phyloP scores from a whole-genome alignment of 768 basidiomycete genomes.

The Russula foetens region DNA sequence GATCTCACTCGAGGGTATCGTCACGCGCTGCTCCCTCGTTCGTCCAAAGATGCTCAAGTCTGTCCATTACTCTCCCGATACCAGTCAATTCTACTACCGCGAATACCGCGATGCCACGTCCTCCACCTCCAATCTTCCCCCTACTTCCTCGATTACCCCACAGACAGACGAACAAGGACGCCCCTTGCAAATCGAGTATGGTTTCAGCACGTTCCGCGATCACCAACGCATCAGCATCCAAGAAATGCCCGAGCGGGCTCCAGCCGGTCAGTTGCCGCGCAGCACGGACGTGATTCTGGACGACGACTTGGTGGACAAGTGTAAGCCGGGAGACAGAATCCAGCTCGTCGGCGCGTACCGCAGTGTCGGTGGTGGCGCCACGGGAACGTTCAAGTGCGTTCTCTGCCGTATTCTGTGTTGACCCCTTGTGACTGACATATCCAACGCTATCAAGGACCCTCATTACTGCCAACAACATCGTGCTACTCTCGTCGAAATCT shows the following conservation, averaged over 20 bases:
- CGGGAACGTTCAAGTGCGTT: conserved; percentile 88
- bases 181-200: conserved; percentile 85
- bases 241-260: conserved; percentile 99
- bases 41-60: conserved; percentile 98
- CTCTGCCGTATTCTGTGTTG: not conserved
- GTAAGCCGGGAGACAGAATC: conserved; percentile 96
- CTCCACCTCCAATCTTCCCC: conserved; percentile 77
- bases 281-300: conserved; percentile 95
- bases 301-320: conserved; percentile 93
- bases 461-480: conserved; percentile 91
- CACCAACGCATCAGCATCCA: conserved; percentile 98
- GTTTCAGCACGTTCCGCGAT: conserved; percentile 85
- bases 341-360: conserved; percentile 95
- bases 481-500: conserved; percentile 87
- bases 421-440: not conserved
- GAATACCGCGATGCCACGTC: conserved; percentile 92
- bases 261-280: conserved; percentile 91
- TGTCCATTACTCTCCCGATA: conserved; percentile 90
- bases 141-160: conserved; percentile 80
- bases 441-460: conserved; percentile 53
- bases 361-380: conserved; percentile 85
- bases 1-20: conserved; percentile 97
- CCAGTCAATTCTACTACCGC: conserved; percentile 72
- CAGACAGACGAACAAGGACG: conserved; percentile 88
- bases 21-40: conserved; percentile 95